Conservation (phyloP, 257 asterid species). For the Plantago major region DNA sequence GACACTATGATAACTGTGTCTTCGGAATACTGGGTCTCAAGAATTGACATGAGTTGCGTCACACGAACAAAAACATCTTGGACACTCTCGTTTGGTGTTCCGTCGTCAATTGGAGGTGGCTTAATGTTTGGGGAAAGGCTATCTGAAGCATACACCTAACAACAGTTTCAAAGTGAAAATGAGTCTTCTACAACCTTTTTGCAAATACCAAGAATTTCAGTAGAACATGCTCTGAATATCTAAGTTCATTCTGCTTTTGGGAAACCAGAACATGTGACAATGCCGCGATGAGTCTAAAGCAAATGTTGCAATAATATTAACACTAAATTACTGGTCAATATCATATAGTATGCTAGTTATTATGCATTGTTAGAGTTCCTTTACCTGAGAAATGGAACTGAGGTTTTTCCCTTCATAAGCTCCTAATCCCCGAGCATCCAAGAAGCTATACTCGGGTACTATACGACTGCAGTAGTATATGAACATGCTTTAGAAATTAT, state of each 20-base stretch:
- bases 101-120: slow-evolving; percentile 85
- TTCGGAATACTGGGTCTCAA: slow-evolving; percentile 79
- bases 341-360: neutral
- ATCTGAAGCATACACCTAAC: slow-evolving; percentile 74
- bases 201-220: neutral
- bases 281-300: neutral
- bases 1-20: slow-evolving; percentile 79
- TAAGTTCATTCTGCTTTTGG: neutral
- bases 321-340: neutral
- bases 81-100: slow-evolving; percentile 92
- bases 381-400: slow-evolving; percentile 67
- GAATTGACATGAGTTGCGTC: slow-evolving; percentile 92
- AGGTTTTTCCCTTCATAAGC: slow-evolving; percentile 79
- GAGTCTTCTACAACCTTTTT: neutral
- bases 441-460: slow-evolving; percentile 90
- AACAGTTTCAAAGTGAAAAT: slow-evolving; percentile 13
- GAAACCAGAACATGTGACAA: neutral
- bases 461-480: slow-evolving; percentile 46
- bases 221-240: neutral
- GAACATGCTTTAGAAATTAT: neutral
- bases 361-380: neutral
- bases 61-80: slow-evolving; percentile 90
- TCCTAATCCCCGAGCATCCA: slow-evolving; percentile 99
- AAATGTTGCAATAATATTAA: too few relatives aligned
- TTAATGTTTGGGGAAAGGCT: slow-evolving; percentile 64